Evolutionary conservation across 495 filamentous ascomycete species (phyloP).

Genomic region (Oleoguttula mirabilis): DNA sequence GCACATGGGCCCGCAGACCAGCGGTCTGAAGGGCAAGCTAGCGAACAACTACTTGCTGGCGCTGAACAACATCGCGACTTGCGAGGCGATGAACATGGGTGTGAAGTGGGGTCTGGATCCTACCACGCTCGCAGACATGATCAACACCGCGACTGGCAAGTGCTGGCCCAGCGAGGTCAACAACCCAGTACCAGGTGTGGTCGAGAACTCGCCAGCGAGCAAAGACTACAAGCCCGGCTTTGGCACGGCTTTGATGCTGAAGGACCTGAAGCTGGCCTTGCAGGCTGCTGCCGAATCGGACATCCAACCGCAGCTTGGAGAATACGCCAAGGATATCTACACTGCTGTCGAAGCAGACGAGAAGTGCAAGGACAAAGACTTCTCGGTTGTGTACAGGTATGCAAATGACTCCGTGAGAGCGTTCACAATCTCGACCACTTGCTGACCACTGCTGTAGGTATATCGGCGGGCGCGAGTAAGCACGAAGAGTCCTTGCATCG

Average conservation of each 20-base stretch:
- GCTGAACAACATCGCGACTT: constrained; percentile 83
- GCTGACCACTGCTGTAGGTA: no score
- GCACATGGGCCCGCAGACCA: constrained; percentile 69
- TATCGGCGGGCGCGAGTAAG: no score
- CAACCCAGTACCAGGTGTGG: constrained; percentile 81
- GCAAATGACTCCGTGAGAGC: no score
- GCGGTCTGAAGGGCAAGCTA: constrained; percentile 73
- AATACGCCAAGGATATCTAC: constrained; percentile 28
- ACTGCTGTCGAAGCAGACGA: constrained; percentile 23
- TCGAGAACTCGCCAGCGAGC: constrained; percentile 56
- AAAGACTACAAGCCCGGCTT: constrained; percentile 74
- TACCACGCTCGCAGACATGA: constrained; percentile 61
- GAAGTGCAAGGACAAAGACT: constrained; percentile 30
- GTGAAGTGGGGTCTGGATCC: constrained; percentile 74
- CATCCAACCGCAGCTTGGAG: constrained; percentile 24
- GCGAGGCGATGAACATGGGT: constrained; percentile 87
- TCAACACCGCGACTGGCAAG: constrained; percentile 73
- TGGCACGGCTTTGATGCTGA: constrained; percentile 72
- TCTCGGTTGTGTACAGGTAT: constrained; percentile 34
- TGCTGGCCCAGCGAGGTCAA: constrained; percentile 92
- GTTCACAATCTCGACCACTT: no score
- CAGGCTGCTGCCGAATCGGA: constrained; percentile 23
- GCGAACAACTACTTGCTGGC: constrained; percentile 91
- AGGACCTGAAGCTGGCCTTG: constrained; percentile 37
- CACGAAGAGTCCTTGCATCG: no score